Percentiles rank a stretch among this genome's conserved stretches.
Conservation (phyloP, 106 monocot species). For the Dendrobium huoshanense region DNA sequence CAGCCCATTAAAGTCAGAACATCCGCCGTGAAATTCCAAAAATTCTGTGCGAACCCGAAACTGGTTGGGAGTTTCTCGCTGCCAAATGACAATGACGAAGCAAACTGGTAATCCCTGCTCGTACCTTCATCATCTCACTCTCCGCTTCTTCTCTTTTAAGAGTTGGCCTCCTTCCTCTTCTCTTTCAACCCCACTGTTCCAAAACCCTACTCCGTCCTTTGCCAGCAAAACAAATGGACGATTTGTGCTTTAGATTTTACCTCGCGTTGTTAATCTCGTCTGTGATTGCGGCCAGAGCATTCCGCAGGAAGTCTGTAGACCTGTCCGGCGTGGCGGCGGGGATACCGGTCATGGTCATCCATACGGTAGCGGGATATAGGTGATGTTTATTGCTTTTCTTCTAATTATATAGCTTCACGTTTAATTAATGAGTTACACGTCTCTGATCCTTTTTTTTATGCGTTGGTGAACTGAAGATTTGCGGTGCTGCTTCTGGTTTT, state of each 20-base stretch:
- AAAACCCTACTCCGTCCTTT: not conserved
- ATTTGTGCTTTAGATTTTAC: conserved; percentile 16
- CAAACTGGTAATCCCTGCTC: not conserved
- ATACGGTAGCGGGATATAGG: conserved; percentile 56
- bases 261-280: conserved; percentile 26
- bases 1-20: no score
- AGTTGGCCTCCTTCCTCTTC: not conserved
- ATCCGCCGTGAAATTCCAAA: no score
- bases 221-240: conserved; percentile 8
- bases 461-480: conserved; percentile 26
- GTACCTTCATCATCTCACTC: not conserved
- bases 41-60: no score
- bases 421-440: not conserved
- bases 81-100: not conserved
- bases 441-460: conserved; percentile 1
- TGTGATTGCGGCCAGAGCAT: conserved; percentile 32
- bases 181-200: not conserved
- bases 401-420: not conserved
- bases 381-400: conserved; percentile 5
- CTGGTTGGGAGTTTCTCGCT: not conserved
- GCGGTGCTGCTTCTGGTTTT: conserved; percentile 48
- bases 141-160: not conserved
- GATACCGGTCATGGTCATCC: conserved; percentile 41
- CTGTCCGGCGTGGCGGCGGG: conserved; percentile 38
- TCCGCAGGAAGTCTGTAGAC: conserved; percentile 43